Conservation (phyloP, 176 grass and related monocot genomes). For the Areca catechu region DNA sequence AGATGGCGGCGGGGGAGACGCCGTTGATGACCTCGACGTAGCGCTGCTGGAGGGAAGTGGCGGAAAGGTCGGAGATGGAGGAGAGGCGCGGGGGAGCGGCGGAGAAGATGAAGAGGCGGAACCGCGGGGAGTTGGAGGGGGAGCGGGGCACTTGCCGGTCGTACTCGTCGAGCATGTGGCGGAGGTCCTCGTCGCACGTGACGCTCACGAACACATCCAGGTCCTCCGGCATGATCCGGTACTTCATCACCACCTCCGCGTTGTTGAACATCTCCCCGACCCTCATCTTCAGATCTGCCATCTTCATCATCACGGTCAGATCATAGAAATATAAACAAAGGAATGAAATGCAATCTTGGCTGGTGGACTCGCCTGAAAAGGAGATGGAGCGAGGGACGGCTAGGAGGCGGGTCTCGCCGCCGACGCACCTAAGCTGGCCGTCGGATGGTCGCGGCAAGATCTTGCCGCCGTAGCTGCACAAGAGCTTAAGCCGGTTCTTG, state of each 20-base stretch:
- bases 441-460: slow-evolving; percentile 63
- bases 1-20: slow-evolving; percentile 18
- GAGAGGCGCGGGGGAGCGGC: background rate
- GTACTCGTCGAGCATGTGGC: slow-evolving; percentile 79
- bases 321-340: background rate
- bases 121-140: slow-evolving; percentile 11
- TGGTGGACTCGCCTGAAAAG: slow-evolving; percentile 39
- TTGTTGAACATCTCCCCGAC: slow-evolving; percentile 67
- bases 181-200: slow-evolving; percentile 68
- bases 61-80: background rate
- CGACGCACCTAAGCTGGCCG: slow-evolving; percentile 66
- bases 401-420: slow-evolving; percentile 81
- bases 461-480: slow-evolving; percentile 25
- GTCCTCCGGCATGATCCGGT: slow-evolving; percentile 53
- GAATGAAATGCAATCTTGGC: background rate
- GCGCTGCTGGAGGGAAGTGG: slow-evolving; percentile 23
- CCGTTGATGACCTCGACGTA: slow-evolving; percentile 22
- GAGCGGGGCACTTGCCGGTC: slow-evolving; percentile 38
- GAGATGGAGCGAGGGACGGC: slow-evolving; percentile 52
- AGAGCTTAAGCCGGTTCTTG: too few species aligned
- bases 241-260: slow-evolving; percentile 58
- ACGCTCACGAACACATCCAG: slow-evolving; percentile 73
- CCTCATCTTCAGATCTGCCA: slow-evolving; percentile 72
- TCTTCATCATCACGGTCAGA: too few species aligned
- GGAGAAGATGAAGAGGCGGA: slow-evolving; percentile 17